Evolutionary conservation across 208 protist species (phyloP).

Genomic region (Tritrichomonas musculus): DNA sequence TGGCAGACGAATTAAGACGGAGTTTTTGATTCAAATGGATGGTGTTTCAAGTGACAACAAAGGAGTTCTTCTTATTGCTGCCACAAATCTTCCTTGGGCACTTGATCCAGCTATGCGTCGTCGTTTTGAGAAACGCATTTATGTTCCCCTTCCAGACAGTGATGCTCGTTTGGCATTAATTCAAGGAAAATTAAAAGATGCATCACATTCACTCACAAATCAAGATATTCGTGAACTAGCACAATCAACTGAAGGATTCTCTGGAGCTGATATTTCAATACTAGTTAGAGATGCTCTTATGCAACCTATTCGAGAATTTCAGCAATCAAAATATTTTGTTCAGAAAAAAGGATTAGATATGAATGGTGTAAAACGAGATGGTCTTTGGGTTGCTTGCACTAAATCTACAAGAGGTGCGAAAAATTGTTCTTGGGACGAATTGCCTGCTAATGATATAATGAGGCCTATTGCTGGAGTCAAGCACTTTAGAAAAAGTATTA

Average conservation of each 20-base stretch:
- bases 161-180: conserved; percentile 19
- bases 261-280: conserved; percentile 37
- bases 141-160: conserved; percentile 62
- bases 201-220: not conserved
- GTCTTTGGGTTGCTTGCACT: not conserved
- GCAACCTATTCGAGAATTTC: conserved; percentile 45
- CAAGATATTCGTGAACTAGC: conserved; percentile 39
- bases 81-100: conserved; percentile 55
- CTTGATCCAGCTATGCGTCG: conserved; percentile 68
- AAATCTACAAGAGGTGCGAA: not conserved
- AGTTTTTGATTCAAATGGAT: conserved; percentile 78
- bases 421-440: not conserved
- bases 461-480: not conserved
- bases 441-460: not conserved
- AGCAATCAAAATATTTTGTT: not conserved
- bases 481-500: not conserved
- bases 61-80: not conserved
- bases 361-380: not conserved
- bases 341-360: not conserved
- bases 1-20: conserved; percentile 94
- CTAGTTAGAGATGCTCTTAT: conserved; percentile 52
- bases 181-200: conserved; percentile 30
- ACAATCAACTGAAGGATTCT: conserved; percentile 22
- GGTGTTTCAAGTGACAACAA: not conserved
- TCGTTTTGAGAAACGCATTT: conserved; percentile 67